A percentile compares a stretch with the other conserved stretches of the same genome.
Evolutionary conservation across 495 filamentous ascomycete species (phyloP).

Genomic region (Extremus antarcticus): DNA sequence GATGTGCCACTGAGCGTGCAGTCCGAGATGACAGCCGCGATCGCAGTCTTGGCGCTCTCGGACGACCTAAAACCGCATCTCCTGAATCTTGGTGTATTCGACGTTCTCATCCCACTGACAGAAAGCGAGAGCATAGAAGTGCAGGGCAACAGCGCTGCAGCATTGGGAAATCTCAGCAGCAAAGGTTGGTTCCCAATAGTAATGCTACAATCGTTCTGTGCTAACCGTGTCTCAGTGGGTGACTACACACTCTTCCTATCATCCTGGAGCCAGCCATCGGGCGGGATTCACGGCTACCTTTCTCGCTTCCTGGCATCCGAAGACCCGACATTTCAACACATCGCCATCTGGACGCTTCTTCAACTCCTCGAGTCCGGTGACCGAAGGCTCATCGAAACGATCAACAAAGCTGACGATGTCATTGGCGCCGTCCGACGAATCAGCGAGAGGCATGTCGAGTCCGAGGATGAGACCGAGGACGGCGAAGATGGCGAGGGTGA

Average conservation of each 20-base stretch:
- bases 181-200: constrained; percentile 60
- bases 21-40: constrained; percentile 97
- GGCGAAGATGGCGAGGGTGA: constrained; percentile 83
- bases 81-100: constrained; percentile 87
- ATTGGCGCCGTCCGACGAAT: constrained; percentile 84
- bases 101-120: constrained; percentile 89
- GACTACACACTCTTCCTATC: constrained; percentile 94
- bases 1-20: constrained; percentile 90
- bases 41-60: constrained; percentile 91
- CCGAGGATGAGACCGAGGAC: constrained; percentile 67
- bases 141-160: constrained; percentile 94
- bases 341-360: constrained; percentile 94
- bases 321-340: constrained; percentile 97
- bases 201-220: not conserved
- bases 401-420: constrained; percentile 77
- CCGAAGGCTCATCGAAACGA: constrained; percentile 67
- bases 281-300: constrained; percentile 91
- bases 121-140: constrained; percentile 94
- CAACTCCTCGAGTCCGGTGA: constrained; percentile 94
- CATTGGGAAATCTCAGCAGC: constrained; percentile 87
- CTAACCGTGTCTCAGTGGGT: constrained; percentile 50
- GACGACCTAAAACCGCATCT: constrained; percentile 91
- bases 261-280: constrained; percentile 83
- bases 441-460: constrained; percentile 77
- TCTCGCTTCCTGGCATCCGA: constrained; percentile 84